Evolutionary conservation across 176 grass and related monocot genomes (phyloP), one percentile per base, ranked within the genome.

Genomic region (Pontederia crassipes): DNA sequence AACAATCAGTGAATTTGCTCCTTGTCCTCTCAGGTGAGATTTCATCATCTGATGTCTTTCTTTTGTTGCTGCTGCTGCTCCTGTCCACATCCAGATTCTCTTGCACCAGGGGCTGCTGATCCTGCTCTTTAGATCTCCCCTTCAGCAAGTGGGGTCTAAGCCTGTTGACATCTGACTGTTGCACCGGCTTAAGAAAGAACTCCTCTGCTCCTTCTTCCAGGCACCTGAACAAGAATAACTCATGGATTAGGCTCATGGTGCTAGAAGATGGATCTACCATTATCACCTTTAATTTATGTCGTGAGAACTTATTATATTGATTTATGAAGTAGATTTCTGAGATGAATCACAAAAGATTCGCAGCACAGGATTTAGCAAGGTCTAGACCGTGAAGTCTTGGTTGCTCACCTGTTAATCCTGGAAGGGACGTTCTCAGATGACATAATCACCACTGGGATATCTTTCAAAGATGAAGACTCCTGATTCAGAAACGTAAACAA

Each of bases 361-460:
- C 32, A 40, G 32, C 32, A 40, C 6, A 40, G 32, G 32, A 40
- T 0, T 40, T 40, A 4, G 6, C 32, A 4, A 40, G 20, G 20
- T 24, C 20, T 24, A 24, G 20, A 24, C 20, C 20, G 20, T 24
- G 20, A 24, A 24, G 20, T 40, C 32, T 40, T 40, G 32, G 32
- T 40, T 40, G 14, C 48, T 66, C 48, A 75, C 61, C 61, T 75
- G 72, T 62, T 75, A 61, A 75, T 65, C 64, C 61, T 75, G 52
- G 72, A 58, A 48, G 72, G 61, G 28, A 65, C 61, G 65, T 75
- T 75, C 64, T 75, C 61, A 17, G 72, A 75, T 13, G 72, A 75
- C 61, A 75, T 57, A 35, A 75, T 65, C 32, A 75, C 72, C 65
- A 75, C 72, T 46, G 72, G 72, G 17, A 75, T 75, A 17, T 75